These are phyloP conservation scores for Paramyrothecium roridum DNA, from an alignment of 2,329 filamentous ascomycete genomes.

Conservation along the genomic window DNA sequence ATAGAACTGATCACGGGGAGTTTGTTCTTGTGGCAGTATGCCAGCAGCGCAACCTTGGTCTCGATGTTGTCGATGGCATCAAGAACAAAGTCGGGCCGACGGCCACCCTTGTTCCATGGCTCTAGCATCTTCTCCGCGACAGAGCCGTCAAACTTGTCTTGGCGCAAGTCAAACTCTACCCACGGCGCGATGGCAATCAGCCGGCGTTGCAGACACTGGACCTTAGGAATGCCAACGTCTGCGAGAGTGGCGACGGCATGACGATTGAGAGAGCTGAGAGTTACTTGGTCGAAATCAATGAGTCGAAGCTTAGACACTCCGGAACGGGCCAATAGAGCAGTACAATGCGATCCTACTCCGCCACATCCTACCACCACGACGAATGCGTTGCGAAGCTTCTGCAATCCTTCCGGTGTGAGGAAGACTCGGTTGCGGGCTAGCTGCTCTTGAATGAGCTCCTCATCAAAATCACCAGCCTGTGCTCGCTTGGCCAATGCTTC, in stretches of 20 bases:
- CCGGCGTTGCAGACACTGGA: conserved; percentile 75
- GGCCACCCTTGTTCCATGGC: conserved; percentile 58
- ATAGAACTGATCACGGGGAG: conserved; percentile 89
- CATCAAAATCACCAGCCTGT: conserved; percentile 61
- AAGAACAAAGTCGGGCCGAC: conserved; percentile 80
- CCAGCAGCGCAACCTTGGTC: conserved; percentile 85
- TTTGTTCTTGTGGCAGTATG: conserved; percentile 77
- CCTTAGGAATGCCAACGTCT: conserved; percentile 91
- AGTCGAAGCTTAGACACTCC: conserved; percentile 85
- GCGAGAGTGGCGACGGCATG: conserved; percentile 92
- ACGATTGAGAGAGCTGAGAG: conserved; percentile 88
- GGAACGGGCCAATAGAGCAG: conserved; percentile 80
- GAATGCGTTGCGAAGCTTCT: conserved; percentile 75
- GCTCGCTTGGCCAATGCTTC: conserved; percentile 56
- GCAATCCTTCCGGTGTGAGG: conserved; percentile 75
- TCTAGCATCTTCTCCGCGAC: conserved; percentile 66
- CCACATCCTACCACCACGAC: conserved; percentile 90
- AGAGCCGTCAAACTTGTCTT: conserved; percentile 74
- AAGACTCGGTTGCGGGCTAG: conserved; percentile 91
- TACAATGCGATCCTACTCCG: conserved; percentile 90
- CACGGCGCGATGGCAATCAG: conserved; percentile 87
- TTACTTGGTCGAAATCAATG: conserved; percentile 97
- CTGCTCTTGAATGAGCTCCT: conserved; percentile 89
- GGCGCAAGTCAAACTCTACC: conserved; percentile 82
- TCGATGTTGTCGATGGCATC: conserved; percentile 99